Conservation (phyloP, 2,329 filamentous ascomycete species). For the Daldinia sp. region DNA sequence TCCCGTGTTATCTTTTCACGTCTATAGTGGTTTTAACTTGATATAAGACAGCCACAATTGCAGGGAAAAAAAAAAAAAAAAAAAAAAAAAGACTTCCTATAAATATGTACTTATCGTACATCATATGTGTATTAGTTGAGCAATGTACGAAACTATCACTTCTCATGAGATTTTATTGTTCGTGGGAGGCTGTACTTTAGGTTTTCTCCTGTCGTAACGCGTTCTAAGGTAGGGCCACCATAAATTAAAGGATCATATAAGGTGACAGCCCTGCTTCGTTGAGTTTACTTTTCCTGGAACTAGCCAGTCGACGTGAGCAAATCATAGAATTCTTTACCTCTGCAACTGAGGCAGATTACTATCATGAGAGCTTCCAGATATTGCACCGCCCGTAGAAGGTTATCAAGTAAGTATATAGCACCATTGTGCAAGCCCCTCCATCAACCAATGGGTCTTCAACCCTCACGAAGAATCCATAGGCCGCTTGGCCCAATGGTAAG, state of each 20-base stretch:
- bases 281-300: background rate
- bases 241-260: too few relatives aligned
- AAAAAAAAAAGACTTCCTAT: background rate
- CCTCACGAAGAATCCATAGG: constrained; percentile 3
- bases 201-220: background rate
- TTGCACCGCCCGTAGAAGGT: background rate
- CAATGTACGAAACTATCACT: background rate
- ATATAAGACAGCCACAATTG: background rate
- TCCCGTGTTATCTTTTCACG: background rate
- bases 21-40: background rate
- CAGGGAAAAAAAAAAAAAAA: background rate
- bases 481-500: constrained; percentile 17
- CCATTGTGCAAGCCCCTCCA: background rate
- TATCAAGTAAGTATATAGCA: background rate
- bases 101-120: background rate
- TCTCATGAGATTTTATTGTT: background rate
- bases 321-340: background rate
- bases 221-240: too few relatives aligned
- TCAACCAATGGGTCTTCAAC: constrained; percentile 8
- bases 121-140: background rate
- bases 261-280: background rate
- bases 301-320: background rate
- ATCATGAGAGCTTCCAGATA: background rate
- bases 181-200: background rate
- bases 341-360: background rate